phyloP scores from a whole-genome alignment of 2,329 filamentous ascomycete genomes.

The Alternaria arborescens region DNA sequence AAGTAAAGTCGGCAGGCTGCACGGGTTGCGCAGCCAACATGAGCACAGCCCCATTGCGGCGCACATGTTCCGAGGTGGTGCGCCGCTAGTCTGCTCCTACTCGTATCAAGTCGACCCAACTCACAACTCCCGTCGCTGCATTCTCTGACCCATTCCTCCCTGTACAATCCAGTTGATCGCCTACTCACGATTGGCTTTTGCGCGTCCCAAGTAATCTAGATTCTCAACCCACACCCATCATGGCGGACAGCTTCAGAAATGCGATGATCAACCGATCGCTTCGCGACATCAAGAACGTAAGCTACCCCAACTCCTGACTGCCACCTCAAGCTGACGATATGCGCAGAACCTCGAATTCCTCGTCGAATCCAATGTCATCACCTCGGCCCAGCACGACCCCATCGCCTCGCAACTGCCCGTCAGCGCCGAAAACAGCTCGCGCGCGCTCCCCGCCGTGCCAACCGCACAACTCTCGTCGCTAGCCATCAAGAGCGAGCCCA shows the following conservation, averaged over 20 bases:
- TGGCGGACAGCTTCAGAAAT: conserved; percentile 57
- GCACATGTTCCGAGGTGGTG: conserved; percentile 21
- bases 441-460: conserved; percentile 39
- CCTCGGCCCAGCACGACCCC: conserved; percentile 75
- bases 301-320: conserved; percentile 32
- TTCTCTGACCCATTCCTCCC: conserved; percentile 9
- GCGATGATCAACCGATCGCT: conserved; percentile 83
- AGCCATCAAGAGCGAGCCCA: conserved; percentile 41
- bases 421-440: conserved; percentile 71
- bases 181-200: background rate
- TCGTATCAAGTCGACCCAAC: conserved; percentile 18
- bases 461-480: conserved; percentile 46
- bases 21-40: conserved; percentile 4
- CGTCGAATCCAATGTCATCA: conserved; percentile 81
- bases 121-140: conserved; percentile 8
- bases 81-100: conserved; percentile 18
- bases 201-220: background rate
- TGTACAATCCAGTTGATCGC: background rate
- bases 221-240: conserved; percentile 17
- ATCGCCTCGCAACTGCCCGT: conserved; percentile 78
- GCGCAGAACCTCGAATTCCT: conserved; percentile 91
- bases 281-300: conserved; percentile 84
- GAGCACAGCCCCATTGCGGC: conserved; percentile 34
- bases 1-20: conserved; percentile 1
- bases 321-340: background rate